Percentiles rank a stretch among this genome's conserved stretches.
These are phyloP conservation scores for Coemansia sp. DNA, from an alignment of 192 early-diverging fungal species.

Conservation along the genomic window DNA sequence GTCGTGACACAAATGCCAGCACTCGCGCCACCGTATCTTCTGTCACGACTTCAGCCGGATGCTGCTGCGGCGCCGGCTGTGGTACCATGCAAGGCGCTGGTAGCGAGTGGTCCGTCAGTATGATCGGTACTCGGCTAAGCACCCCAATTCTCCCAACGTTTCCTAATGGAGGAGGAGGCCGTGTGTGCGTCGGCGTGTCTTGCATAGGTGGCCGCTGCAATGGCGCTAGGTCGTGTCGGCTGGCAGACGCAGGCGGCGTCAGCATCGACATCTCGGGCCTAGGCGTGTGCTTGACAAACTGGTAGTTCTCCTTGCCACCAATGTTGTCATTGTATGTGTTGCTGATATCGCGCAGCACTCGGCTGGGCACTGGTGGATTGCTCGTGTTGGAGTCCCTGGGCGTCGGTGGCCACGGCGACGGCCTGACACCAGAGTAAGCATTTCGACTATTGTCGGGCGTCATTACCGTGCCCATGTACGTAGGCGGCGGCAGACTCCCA, in stretches of 20 bases:
- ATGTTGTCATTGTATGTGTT: conserved; percentile 18
- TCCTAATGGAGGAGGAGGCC: conserved; percentile 4
- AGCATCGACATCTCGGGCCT: conserved; percentile 9
- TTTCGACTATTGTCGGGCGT: conserved; percentile 9
- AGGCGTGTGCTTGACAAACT: neutral
- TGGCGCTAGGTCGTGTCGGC: conserved; percentile 4
- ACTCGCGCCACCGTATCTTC: neutral
- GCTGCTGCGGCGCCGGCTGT: neutral
- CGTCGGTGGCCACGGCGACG: neutral
- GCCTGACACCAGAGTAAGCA: neutral
- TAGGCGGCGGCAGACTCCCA: neutral
- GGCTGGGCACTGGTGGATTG: conserved; percentile 3
- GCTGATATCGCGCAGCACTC: conserved; percentile 37
- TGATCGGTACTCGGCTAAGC: neutral
- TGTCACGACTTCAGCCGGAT: neutral
- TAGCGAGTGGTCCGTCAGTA: conserved; percentile 12
- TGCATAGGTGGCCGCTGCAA: conserved; percentile 4
- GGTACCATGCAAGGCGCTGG: neutral
- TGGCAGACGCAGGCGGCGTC: conserved; percentile 34
- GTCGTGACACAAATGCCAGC: neutral
- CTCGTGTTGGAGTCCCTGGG: neutral
- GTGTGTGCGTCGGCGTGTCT: conserved; percentile 9
- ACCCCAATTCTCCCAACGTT: neutral
- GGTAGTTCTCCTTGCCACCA: neutral
- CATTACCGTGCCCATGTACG: conserved; percentile 4